Conservation (phyloP, 148 eudicot genomes). For the Silene conica region DNA sequence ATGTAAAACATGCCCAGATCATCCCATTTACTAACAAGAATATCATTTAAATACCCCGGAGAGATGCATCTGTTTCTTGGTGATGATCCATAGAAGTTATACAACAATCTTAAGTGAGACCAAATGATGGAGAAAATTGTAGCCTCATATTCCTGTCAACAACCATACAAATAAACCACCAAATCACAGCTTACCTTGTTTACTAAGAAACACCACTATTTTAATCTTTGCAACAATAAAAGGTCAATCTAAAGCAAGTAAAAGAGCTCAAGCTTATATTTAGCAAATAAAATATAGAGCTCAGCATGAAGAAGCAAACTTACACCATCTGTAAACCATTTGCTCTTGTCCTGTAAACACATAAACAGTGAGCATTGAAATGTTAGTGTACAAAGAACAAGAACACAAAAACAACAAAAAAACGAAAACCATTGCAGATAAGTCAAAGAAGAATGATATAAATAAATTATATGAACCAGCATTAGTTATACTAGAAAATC, state of each 20-base stretch:
- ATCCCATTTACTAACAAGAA: not conserved
- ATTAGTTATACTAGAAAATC: not conserved
- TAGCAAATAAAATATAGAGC: not conserved
- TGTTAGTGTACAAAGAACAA: not conserved
- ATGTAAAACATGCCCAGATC: not conserved
- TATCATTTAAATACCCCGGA: too few relatives aligned
- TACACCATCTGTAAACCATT: conserved; percentile 45
- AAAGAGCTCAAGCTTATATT: not conserved
- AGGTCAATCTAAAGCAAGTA: not conserved
- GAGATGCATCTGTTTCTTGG: too few relatives aligned
- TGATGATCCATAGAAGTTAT: too few relatives aligned
- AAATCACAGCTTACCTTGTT: too few relatives aligned
- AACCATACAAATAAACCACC: too few relatives aligned
- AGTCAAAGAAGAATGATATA: not conserved
- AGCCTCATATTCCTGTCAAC: too few relatives aligned
- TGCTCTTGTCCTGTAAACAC: conserved; percentile 41
- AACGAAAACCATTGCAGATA: not conserved
- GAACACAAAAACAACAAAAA: not conserved
- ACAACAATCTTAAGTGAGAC: too few relatives aligned
- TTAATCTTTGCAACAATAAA: not conserved
- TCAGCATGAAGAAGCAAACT: conserved; percentile 29
- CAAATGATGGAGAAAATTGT: too few relatives aligned
- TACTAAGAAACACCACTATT: too few relatives aligned
- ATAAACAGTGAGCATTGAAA: conserved; percentile 7
- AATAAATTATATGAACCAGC: not conserved